Base-by-base conservation (phyloP, 441 rosid species). In the Omphalea diandra region DNA sequence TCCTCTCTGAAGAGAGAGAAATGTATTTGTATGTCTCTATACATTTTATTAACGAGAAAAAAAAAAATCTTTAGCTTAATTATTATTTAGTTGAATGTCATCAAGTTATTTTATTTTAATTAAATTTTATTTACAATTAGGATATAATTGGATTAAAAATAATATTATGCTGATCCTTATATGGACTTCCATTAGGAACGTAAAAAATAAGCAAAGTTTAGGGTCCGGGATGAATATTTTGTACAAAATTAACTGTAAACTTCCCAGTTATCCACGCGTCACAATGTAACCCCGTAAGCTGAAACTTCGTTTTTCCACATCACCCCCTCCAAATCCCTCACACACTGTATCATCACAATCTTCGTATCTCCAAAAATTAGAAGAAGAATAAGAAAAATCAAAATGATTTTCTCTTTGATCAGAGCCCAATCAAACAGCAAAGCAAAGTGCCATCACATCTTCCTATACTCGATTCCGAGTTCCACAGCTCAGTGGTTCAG, bases 401-500 rank as follows among this genome's bases (percentile, higher is more conserved):
- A 67, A 90, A 82, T 88, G 75, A 77, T 58, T 73, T 44, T 33
- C 32, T 83, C 29, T 44, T 69, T 63, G 7, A 29, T 80, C 18
- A 50, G 63, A 66, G 7, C 67, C 70, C 76, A 27, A 3, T 65
- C 70, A 36, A 65, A 41, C 55, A 55, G 36, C 38, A 59, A 47
- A 20, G 40, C 10, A 17, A 69, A 38, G 7, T 15, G 29, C 73
- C 38, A 60, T 56, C 66, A 67, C 49, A 8, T 43, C 44, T 22
- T 81, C 29, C 38, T 63, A 1, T 55, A 4, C 64, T 40, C 32
- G 3, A 47, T 78, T 65, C 72, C 58, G 74, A 75, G 65, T 75
- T 73, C 3, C 56, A 54, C 73, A 64, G 67, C 77, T 75, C 88
- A 81, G 79, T 73, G 79, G 78, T 82, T 83, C 75, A 65, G 86